A percentile compares a stretch with the other conserved stretches of the same genome.
Evolutionary conservation across 768 basidiomycete species (phyloP).

Genomic region (Hygrocybe punicea): DNA sequence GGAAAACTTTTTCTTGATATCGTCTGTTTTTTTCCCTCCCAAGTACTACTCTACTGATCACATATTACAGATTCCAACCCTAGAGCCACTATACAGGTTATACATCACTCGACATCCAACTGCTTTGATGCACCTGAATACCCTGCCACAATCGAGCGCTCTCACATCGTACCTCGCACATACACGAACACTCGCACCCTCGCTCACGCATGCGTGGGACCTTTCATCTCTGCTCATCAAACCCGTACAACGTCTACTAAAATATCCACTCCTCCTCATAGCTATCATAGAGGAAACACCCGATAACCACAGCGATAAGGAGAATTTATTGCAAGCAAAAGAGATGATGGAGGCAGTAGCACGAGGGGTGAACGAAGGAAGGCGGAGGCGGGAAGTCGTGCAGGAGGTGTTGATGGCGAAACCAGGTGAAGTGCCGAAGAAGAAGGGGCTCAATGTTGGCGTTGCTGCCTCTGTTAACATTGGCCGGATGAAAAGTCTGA

Average conservation of each 20-base stretch:
- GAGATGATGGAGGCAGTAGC: conserved; percentile 68
- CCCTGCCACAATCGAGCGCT: conserved; percentile 57
- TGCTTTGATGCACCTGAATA: conserved; percentile 64
- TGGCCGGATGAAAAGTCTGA: conserved; percentile 38
- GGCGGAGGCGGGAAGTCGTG: conserved; percentile 73
- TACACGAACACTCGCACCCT: no score
- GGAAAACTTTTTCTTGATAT: conserved; percentile 43
- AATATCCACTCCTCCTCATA: conserved; percentile 82
- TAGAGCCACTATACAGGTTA: no score
- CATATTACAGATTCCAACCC: conserved; percentile 57
- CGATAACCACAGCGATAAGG: conserved; percentile 63
- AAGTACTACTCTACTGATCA: conserved; percentile 40
- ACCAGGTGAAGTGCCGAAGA: conserved; percentile 17
- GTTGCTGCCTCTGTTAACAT: conserved; percentile 56
- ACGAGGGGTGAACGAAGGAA: conserved; percentile 71
- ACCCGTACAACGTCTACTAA: conserved; percentile 92
- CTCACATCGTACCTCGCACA: conserved; percentile 64
- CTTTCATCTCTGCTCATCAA: conserved; percentile 93
- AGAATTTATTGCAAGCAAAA: conserved; percentile 50
- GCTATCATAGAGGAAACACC: conserved; percentile 76
- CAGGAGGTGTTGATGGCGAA: conserved; percentile 62
- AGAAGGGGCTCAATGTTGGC: conserved; percentile 38
- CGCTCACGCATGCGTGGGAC: no score
- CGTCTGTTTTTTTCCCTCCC: conserved; percentile 66
- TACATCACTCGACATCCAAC: no score